These are phyloP conservation scores for Neurospora sp. DNA, from an alignment of 495 filamentous ascomycete genomes.

Conservation along the genomic window DNA sequence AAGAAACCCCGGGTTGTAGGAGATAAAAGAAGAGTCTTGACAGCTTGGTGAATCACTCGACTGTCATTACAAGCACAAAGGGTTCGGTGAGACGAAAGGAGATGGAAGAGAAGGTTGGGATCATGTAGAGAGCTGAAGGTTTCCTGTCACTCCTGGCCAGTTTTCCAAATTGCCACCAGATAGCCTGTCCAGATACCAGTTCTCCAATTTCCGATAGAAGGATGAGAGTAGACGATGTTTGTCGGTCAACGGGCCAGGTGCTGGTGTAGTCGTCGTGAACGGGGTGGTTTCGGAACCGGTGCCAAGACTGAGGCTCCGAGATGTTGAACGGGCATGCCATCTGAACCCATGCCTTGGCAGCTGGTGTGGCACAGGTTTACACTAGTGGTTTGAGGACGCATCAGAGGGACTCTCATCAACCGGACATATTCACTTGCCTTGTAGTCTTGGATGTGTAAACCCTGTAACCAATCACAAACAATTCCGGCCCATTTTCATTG, in stretches of 20 bases:
- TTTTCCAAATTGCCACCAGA: not conserved
- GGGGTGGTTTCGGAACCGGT: not conserved
- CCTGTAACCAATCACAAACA: constrained; percentile 1
- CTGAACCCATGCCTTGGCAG: too few relatives aligned
- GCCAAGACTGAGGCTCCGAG: not conserved
- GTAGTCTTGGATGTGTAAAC: not conserved
- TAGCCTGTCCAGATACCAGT: not conserved
- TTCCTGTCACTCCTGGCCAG: not conserved
- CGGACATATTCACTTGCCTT: not conserved
- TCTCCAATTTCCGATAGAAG: not conserved
- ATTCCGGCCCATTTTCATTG: constrained; percentile 3
- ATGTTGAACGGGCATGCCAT: not conserved
- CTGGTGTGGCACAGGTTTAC: too few relatives aligned
- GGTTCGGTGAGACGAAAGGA: not conserved
- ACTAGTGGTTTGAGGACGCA: too few relatives aligned
- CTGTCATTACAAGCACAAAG: not conserved
- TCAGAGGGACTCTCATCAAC: too few relatives aligned
- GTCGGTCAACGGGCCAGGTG: not conserved
- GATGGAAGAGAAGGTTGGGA: not conserved
- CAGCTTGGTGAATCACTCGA: not conserved
- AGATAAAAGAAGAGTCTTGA: not conserved
- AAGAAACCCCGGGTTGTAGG: not conserved
- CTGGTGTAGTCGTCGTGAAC: not conserved
- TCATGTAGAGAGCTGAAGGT: not conserved
- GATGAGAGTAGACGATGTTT: not conserved